Conservation (phyloP, 2,329 filamentous ascomycete species). For the Fusarium floridanum region DNA sequence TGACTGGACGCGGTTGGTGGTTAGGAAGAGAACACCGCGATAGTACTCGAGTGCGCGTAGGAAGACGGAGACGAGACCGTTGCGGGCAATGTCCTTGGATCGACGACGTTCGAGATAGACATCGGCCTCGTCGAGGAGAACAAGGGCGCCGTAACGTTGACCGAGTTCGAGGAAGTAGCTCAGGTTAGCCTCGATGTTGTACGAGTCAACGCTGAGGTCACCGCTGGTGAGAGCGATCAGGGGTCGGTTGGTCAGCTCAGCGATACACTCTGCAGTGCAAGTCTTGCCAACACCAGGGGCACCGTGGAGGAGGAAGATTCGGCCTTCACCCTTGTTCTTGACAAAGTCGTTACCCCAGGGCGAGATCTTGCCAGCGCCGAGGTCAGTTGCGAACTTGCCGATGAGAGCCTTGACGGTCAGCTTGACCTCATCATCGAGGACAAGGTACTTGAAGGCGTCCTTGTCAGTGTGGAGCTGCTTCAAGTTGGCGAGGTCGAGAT, state of each 20-base stretch:
- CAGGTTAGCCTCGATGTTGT: slow-evolving; percentile 58
- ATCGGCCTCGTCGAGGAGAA: slow-evolving; percentile 71
- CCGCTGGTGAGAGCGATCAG: slow-evolving; percentile 65
- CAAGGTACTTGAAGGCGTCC: slow-evolving; percentile 64
- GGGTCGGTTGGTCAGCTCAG: slow-evolving; percentile 63
- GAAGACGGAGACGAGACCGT: slow-evolving; percentile 63
- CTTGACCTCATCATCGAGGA: slow-evolving; percentile 63
- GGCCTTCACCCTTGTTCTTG: slow-evolving; percentile 64
- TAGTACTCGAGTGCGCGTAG: slow-evolving; percentile 66
- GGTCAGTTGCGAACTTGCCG: slow-evolving; percentile 58
- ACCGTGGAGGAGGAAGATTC: slow-evolving; percentile 65
- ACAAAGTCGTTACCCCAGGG: slow-evolving; percentile 63
- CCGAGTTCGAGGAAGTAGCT: slow-evolving; percentile 63
- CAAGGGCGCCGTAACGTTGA: slow-evolving; percentile 63
- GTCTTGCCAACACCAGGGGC: slow-evolving; percentile 70
- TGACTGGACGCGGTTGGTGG: slow-evolving; percentile 62
- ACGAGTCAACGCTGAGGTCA: slow-evolving; percentile 58
- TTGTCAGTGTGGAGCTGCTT: slow-evolving; percentile 57
- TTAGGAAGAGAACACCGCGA: slow-evolving; percentile 63
- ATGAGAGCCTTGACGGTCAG: slow-evolving; percentile 61
- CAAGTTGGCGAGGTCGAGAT: slow-evolving; percentile 56
- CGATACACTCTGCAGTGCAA: slow-evolving; percentile 67
- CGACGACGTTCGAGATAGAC: slow-evolving; percentile 69
- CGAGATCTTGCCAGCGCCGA: slow-evolving; percentile 53
- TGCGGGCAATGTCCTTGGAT: slow-evolving; percentile 58